phyloP scores from a whole-genome alignment of 768 basidiomycete species.

The Paxillus involutus region DNA sequence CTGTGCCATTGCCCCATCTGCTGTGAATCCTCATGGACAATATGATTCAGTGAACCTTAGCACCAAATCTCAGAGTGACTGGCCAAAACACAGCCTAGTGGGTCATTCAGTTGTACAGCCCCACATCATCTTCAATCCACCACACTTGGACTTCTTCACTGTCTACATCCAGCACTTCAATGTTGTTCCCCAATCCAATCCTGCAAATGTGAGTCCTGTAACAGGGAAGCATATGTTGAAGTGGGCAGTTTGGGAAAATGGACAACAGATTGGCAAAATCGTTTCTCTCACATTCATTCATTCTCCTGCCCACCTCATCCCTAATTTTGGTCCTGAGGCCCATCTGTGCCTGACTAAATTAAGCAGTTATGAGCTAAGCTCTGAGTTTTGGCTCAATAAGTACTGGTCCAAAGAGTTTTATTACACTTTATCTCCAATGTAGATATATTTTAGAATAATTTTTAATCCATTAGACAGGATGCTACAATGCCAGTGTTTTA shows the following conservation, averaged over 20 bases:
- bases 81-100: conserved; percentile 14
- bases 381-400: conserved; percentile 31
- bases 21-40: conserved; percentile 6
- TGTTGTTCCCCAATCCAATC: conserved; percentile 21
- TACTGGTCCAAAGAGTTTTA: conserved; percentile 34
- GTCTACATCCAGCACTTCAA: conserved; percentile 28
- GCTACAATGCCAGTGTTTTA: too few relatives aligned
- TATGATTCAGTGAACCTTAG: conserved; percentile 14
- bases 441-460: too few relatives aligned
- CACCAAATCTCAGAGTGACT: conserved; percentile 2
- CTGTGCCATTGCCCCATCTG: background rate
- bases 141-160: conserved; percentile 11
- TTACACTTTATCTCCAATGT: conserved; percentile 6
- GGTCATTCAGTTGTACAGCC: conserved; percentile 20
- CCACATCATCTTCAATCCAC: conserved; percentile 12
- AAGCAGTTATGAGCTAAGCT: conserved; percentile 22
- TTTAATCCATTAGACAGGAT: too few relatives aligned
- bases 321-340: conserved; percentile 27
- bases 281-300: conserved; percentile 23
- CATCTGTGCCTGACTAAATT: conserved; percentile 19
- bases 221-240: conserved; percentile 26
- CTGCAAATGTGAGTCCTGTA: conserved; percentile 7
- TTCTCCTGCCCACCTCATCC: conserved; percentile 25
- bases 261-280: conserved; percentile 25
- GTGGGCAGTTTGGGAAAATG: conserved; percentile 11